A percentile compares a stretch with the other conserved stretches of the same genome.
Evolutionary conservation across 164 flowering plant species (phyloP).

Genomic region (Cinnamomum micranthum): DNA sequence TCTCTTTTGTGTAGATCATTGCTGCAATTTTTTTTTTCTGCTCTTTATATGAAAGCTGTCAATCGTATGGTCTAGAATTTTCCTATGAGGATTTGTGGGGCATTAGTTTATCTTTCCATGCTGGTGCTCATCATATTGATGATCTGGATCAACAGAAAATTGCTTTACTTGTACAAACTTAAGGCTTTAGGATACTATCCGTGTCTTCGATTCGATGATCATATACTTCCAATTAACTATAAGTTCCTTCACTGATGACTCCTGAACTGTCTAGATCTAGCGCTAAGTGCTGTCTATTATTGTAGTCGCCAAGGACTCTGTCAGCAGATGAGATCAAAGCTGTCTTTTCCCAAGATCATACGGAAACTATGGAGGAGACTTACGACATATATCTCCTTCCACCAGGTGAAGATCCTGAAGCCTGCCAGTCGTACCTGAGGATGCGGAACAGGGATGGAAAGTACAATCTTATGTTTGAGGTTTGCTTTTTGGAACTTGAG

Average conservation of each 20-base stretch:
- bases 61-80: not conserved
- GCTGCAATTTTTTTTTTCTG: not conserved
- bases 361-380: constrained; percentile 67
- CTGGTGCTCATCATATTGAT: not conserved
- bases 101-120: not conserved
- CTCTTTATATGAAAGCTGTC: not conserved
- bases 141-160: not conserved
- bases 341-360: constrained; percentile 47
- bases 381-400: constrained; percentile 97
- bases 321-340: constrained; percentile 63
- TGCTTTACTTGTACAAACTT: not conserved
- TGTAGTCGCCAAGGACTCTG: constrained; percentile 69
- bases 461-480: constrained; percentile 99
- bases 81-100: not conserved
- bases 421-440: constrained; percentile 94
- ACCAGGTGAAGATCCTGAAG: constrained; percentile 98
- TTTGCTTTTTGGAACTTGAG: constrained; percentile 23
- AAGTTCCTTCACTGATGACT: not conserved
- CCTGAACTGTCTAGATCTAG: constrained; percentile 6
- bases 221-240: not conserved
- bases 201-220: not conserved
- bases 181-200: not conserved
- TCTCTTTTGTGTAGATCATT: not conserved
- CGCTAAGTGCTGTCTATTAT: constrained; percentile 18
- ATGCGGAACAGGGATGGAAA: constrained; percentile 97